phyloP scores from a whole-genome alignment of 495 filamentous ascomycete genomes.

The Geoglossum glabrum region DNA sequence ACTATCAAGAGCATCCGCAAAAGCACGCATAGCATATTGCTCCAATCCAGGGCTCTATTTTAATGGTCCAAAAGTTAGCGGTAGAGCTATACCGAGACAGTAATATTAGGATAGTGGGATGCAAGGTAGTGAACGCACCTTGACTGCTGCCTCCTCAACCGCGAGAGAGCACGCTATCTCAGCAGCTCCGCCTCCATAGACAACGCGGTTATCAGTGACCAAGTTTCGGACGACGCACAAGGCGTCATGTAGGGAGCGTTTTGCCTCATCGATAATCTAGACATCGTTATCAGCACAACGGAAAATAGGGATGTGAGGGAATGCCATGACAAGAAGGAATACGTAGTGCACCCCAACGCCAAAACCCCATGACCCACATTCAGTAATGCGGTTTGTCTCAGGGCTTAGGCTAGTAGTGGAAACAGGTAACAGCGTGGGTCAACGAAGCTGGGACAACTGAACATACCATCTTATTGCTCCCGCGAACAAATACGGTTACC shows the following conservation, averaged over 20 bases:
- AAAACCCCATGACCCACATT: no score
- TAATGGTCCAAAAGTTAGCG: constrained; percentile 5
- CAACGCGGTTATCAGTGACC: constrained; percentile 86
- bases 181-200: constrained; percentile 94
- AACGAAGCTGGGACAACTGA: not conserved
- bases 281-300: not conserved
- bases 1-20: constrained; percentile 82
- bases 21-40: constrained; percentile 97
- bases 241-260: constrained; percentile 90
- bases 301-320: not conserved
- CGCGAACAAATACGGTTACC: constrained; percentile 86
- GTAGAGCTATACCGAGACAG: not conserved
- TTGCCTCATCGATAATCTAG: constrained; percentile 96
- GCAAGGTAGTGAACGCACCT: constrained; percentile 36
- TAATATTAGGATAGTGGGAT: no score
- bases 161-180: constrained; percentile 96
- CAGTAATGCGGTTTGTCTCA: not conserved
- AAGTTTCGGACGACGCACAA: constrained; percentile 95
- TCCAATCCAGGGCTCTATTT: constrained; percentile 70
- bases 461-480: constrained; percentile 94
- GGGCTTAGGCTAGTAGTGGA: not conserved
- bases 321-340: not conserved
- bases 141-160: constrained; percentile 84
- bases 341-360: not conserved
- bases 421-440: no score